Percentiles rank a stretch among this genome's conserved stretches.
These are phyloP conservation scores for Plasmopara muralis DNA, from an alignment of 352 stramenopile species.

Conservation along the genomic window DNA sequence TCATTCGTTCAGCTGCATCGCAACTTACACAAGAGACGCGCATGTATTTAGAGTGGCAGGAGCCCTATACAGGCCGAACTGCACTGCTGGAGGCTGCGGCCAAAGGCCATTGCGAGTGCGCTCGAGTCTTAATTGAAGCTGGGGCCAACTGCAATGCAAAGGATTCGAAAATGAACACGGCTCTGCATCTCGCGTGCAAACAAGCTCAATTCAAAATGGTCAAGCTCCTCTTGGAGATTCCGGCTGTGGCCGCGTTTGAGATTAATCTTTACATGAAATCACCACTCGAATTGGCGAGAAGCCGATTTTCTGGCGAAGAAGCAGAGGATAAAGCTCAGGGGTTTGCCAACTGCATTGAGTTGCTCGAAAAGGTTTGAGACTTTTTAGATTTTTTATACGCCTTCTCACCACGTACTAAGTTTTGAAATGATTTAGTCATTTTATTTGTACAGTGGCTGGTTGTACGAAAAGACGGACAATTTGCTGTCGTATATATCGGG, in stretches of 20 bases:
- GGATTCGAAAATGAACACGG: slow-evolving; percentile 43
- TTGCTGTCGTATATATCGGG: slow-evolving; percentile 51
- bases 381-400: slow-evolving; percentile 3
- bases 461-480: slow-evolving; percentile 62
- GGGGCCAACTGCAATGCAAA: slow-evolving; percentile 47
- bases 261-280: slow-evolving; percentile 42
- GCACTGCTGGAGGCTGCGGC: slow-evolving; percentile 37
- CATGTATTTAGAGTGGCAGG: slow-evolving; percentile 48
- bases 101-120: slow-evolving; percentile 41
- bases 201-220: slow-evolving; percentile 33
- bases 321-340: slow-evolving; percentile 15
- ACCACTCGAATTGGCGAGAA: slow-evolving; percentile 36
- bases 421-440: slow-evolving; percentile 27
- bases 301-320: slow-evolving; percentile 24
- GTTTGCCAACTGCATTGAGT: slow-evolving; percentile 47
- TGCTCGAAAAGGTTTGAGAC: slow-evolving; percentile 40
- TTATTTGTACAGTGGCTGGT: slow-evolving; percentile 52
- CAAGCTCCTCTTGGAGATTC: slow-evolving; percentile 35
- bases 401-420: slow-evolving; percentile 1
- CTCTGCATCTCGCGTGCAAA: slow-evolving; percentile 52
- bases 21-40: slow-evolving; percentile 35
- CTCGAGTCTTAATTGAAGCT: slow-evolving; percentile 30
- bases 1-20: slow-evolving; percentile 30
- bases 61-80: slow-evolving; percentile 38
- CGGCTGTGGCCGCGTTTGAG: slow-evolving; percentile 34